phyloP scores from a whole-genome alignment of 176 grass and related monocot species.

The Alopecurus myosuroides region DNA sequence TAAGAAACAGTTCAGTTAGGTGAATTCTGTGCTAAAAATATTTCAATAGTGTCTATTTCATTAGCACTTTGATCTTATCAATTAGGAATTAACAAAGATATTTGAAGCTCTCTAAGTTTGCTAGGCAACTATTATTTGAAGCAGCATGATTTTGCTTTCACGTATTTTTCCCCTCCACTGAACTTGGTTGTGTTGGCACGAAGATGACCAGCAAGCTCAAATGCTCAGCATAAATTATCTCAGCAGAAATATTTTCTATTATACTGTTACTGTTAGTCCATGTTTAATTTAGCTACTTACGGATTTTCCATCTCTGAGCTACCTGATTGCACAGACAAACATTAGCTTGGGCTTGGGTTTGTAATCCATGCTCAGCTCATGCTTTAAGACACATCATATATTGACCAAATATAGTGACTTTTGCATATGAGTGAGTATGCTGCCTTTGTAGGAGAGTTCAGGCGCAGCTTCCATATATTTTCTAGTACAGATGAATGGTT shows the following conservation, averaged over 20 bases:
- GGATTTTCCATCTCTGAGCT: neutral
- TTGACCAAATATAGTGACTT: neutral
- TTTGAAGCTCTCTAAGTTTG: neutral
- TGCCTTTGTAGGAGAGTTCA: neutral
- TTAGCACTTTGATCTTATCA: neutral
- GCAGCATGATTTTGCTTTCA: neutral
- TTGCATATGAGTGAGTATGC: neutral
- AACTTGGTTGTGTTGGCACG: neutral
- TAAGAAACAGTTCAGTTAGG: neutral
- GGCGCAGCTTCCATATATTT: neutral
- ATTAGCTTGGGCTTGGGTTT: slow-evolving; percentile 7
- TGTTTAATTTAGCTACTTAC: slow-evolving; percentile 8
- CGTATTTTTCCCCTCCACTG: neutral
- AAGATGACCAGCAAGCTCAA: slow-evolving; percentile 2
- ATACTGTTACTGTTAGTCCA: neutral
- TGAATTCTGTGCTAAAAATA: neutral
- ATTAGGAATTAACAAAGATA: neutral
- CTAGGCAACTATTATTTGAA: neutral
- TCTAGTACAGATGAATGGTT: neutral
- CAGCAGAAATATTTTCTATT: neutral
- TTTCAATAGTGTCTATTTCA: neutral
- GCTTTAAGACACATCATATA: neutral
- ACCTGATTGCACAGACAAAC: slow-evolving; percentile 5
- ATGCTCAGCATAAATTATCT: neutral
- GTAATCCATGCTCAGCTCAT: neutral